Evolutionary conservation across 345 rosid genomes (phyloP).

Genomic region (Euclidium syriacum): DNA sequence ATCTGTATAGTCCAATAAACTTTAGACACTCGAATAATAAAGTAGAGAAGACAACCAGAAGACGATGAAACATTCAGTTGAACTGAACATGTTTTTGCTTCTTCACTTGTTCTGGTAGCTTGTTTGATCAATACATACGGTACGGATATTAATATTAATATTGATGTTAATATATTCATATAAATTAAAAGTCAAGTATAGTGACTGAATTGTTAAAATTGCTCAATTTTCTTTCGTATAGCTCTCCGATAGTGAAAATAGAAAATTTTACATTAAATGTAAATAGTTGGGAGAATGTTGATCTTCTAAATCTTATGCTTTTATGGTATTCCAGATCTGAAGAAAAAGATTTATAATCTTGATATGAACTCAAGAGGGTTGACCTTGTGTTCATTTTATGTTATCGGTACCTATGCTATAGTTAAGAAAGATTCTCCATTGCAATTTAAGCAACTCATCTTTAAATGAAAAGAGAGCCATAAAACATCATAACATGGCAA

Average conservation of each 20-base stretch:
- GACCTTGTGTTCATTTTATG: conserved; percentile 8
- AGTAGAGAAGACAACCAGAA: conserved; percentile 32
- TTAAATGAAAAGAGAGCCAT: conserved; percentile 1
- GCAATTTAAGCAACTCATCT: conserved; percentile 16
- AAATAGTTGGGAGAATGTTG: background rate
- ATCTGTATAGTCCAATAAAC: conserved; percentile 7
- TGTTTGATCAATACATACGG: background rate
- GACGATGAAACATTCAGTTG: conserved; percentile 27
- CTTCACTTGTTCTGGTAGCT: conserved; percentile 22
- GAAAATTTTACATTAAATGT: background rate
- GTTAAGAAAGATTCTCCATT: conserved; percentile 21
- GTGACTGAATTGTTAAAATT: background rate
- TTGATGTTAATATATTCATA: too few relatives aligned
- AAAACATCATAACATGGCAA: background rate
- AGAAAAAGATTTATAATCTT: conserved; percentile 6
- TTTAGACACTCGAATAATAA: conserved; percentile 21
- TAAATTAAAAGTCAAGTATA: background rate
- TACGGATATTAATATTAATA: background rate
- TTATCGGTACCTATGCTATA: background rate
- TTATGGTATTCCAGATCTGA: conserved; percentile 5
- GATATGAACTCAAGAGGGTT: conserved; percentile 20
- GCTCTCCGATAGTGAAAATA: background rate
- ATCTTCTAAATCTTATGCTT: background rate
- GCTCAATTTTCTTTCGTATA: background rate
- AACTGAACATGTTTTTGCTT: conserved; percentile 36